Conservation (phyloP, 2,329 filamentous ascomycete species). For the Colletotrichum camelliae region DNA sequence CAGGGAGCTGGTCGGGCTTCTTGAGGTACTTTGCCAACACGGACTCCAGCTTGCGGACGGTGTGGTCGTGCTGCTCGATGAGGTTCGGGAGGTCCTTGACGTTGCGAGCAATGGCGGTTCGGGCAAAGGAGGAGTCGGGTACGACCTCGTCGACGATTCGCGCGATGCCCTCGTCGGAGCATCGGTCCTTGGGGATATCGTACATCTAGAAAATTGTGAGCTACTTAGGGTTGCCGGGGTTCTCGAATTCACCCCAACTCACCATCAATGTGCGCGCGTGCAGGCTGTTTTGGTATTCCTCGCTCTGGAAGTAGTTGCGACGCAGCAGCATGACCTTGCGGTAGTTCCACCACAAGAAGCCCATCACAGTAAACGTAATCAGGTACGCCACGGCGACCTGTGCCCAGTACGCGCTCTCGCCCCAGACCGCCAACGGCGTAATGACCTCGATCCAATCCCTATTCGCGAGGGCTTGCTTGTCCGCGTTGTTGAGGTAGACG, state of each 20-base stretch:
- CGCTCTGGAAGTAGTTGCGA: conserved; percentile 80
- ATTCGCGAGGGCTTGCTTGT: conserved; percentile 31
- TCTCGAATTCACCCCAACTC: conserved; percentile 24
- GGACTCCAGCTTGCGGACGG: conserved; percentile 82
- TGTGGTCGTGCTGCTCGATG: conserved; percentile 81
- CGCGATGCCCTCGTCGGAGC: conserved; percentile 86
- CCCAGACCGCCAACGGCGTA: conserved; percentile 62
- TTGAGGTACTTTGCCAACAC: conserved; percentile 90
- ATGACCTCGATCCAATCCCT: conserved; percentile 61
- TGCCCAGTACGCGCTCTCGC: conserved; percentile 58
- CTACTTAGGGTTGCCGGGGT: conserved; percentile 8
- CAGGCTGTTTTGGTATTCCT: conserved; percentile 87
- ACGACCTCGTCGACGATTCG: conserved; percentile 82
- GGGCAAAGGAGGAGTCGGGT: conserved; percentile 78
- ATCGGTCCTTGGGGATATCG: conserved; percentile 78
- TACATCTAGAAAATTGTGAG: conserved; percentile 66
- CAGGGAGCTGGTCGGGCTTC: conserved; percentile 80
- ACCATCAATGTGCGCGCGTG: conserved; percentile 77
- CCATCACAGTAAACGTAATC: conserved; percentile 77
- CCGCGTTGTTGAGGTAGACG: conserved; percentile 68
- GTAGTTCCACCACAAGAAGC: conserved; percentile 93
- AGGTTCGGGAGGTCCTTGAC: conserved; percentile 88
- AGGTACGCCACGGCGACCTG: conserved; percentile 65
- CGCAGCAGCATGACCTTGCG: conserved; percentile 73
- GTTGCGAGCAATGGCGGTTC: conserved; percentile 86